A percentile compares a stretch with the other conserved stretches of the same genome.
Conservation (phyloP, 169 alveolate genomes). For the Plasmodium gallinaceum region DNA sequence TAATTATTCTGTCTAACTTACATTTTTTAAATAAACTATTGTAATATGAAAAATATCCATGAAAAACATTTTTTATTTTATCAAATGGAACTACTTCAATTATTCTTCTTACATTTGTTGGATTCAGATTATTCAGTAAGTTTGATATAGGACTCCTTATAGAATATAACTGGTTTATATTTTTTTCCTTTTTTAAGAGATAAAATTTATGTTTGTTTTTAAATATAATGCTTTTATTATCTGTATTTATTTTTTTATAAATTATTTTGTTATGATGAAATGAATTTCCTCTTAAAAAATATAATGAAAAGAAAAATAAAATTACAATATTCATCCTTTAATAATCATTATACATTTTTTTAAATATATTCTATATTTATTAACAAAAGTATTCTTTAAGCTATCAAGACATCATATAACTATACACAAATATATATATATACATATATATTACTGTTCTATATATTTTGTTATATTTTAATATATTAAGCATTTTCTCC, state of each 20-base stretch:
- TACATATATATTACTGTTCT: background rate
- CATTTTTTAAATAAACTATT: conserved; percentile 64
- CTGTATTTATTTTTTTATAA: conserved; percentile 4
- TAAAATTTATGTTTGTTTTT: conserved; percentile 12
- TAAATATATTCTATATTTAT: too few species aligned
- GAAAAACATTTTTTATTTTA: conserved; percentile 25
- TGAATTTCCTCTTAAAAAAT: conserved; percentile 43
- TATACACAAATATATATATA: background rate
- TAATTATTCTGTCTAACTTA: conserved; percentile 63
- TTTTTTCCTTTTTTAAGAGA: conserved; percentile 11
- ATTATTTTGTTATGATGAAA: conserved; percentile 32
- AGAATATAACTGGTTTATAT: conserved; percentile 27
- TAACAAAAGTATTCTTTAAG: too few species aligned
- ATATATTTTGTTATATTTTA: too few species aligned
- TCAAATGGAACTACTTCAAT: conserved; percentile 11
- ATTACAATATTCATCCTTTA: conserved; percentile 51
- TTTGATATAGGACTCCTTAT: conserved; percentile 20
- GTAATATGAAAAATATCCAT: conserved; percentile 8
- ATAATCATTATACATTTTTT: background rate
- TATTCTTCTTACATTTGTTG: conserved; percentile 9
- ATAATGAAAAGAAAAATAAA: conserved; percentile 11
- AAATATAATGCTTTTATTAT: conserved; percentile 3
- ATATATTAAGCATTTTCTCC: too few species aligned
- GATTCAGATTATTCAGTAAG: conserved; percentile 25
- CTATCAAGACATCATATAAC: background rate